phyloP scores from a whole-genome alignment of 805 yeast species.

The Saccharomycopsis microspora region DNA sequence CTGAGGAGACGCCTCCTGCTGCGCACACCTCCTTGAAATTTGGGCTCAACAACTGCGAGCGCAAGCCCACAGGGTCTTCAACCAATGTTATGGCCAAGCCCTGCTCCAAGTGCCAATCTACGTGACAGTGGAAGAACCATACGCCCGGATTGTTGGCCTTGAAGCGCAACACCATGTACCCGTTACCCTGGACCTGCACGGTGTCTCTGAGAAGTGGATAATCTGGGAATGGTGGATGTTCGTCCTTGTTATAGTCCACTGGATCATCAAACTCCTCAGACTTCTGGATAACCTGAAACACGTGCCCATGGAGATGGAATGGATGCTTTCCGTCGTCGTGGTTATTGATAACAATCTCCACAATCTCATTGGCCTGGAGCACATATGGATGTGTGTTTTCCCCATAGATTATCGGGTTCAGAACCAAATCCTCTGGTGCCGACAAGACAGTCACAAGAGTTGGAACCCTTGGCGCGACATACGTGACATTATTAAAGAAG shows the following conservation, averaged over 20 bases:
- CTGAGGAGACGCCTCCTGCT: conserved; percentile 31
- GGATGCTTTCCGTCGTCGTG: conserved; percentile 73
- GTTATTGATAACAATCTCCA: conserved; percentile 72
- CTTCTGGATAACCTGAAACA: conserved; percentile 49
- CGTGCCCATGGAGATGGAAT: conserved; percentile 70
- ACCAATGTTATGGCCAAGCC: conserved; percentile 64
- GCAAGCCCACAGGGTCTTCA: conserved; percentile 54
- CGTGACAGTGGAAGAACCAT: conserved; percentile 91
- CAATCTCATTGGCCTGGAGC: conserved; percentile 45
- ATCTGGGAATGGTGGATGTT: conserved; percentile 37
- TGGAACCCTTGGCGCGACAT: conserved; percentile 59
- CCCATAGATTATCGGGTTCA: conserved; percentile 58
- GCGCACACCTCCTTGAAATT: conserved; percentile 41
- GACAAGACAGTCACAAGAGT: conserved; percentile 52
- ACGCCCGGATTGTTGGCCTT: conserved; percentile 84
- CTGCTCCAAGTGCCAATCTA: conserved; percentile 78
- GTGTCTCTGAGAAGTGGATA: conserved; percentile 65
- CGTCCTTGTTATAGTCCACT: conserved; percentile 40
- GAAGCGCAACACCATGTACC: conserved; percentile 60
- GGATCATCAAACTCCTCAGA: conserved; percentile 43
- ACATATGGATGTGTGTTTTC: conserved; percentile 55
- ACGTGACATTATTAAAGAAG: conserved; percentile 58
- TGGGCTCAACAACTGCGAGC: conserved; percentile 31
- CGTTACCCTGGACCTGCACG: conserved; percentile 52
- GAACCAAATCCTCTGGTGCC: conserved; percentile 43